Percentiles rank a stretch among this genome's conserved stretches.
Conservation (phyloP, 1,284 basidiomycete genomes). For the Trichosporon inkin region DNA sequence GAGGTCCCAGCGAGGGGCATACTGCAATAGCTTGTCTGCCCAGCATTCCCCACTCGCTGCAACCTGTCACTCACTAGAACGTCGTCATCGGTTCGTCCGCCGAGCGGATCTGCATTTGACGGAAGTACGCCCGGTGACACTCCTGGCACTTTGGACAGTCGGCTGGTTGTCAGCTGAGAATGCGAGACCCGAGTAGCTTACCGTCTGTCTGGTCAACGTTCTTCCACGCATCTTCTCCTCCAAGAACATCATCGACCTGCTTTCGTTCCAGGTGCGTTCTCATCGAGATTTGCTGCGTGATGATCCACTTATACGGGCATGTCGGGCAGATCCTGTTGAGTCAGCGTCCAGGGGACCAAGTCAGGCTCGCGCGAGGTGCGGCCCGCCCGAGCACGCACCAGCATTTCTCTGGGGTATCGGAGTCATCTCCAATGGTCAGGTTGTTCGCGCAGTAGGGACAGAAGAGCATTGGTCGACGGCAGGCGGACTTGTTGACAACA, state of each 20-base stretch:
- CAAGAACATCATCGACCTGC: conserved; percentile 86
- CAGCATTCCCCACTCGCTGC: neutral
- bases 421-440: conserved; percentile 61
- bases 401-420: conserved; percentile 43
- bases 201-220: conserved; percentile 86
- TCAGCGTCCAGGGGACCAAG: neutral
- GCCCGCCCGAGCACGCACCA: conserved; percentile 53
- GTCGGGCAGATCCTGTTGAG: conserved; percentile 82
- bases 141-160: conserved; percentile 86
- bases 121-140: conserved; percentile 76
- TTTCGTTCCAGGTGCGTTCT: conserved; percentile 78
- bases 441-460: conserved; percentile 94
- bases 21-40: neutral
- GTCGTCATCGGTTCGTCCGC: conserved; percentile 97
- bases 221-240: conserved; percentile 89
- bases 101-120: conserved; percentile 92
- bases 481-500: neutral
- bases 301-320: conserved; percentile 93
- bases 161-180: conserved; percentile 11
- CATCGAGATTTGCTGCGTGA: conserved; percentile 69
- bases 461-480: conserved; percentile 65
- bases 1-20: neutral
- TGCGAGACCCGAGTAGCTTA: conserved; percentile 42
- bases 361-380: conserved; percentile 53
- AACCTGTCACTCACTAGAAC: conserved; percentile 59